A percentile compares a stretch with the other conserved stretches of the same genome.
Conservation (phyloP, 352 stramenopile genomes). For the Pseudoperonospora humuli region DNA sequence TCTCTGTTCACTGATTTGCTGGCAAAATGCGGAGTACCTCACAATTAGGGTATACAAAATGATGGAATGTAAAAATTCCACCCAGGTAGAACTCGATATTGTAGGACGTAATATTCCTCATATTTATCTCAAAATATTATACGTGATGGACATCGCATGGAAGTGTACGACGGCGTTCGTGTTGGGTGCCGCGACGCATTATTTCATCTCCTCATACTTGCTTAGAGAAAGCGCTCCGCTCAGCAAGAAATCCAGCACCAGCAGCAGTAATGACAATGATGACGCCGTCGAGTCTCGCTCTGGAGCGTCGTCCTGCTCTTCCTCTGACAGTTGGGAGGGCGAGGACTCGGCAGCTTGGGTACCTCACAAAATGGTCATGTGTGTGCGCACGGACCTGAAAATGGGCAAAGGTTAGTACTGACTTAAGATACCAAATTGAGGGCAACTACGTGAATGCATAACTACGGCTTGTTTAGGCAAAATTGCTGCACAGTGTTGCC, state of each 20-base stretch:
- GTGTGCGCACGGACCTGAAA: constrained; percentile 90
- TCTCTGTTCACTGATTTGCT: neutral
- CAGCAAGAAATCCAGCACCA: neutral
- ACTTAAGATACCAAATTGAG: too few relatives aligned
- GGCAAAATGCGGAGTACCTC: neutral
- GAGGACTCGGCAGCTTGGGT: constrained; percentile 47
- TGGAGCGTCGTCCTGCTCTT: constrained; percentile 13
- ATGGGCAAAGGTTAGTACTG: constrained; percentile 95
- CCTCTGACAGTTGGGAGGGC: constrained; percentile 59
- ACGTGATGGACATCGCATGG: constrained; percentile 62
- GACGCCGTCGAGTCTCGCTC: constrained; percentile 2
- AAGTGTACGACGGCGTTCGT: constrained; percentile 74
- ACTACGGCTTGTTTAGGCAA: constrained; percentile 64
- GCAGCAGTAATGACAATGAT: constrained; percentile 7
- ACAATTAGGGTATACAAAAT: too few relatives aligned
- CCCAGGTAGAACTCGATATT: too few relatives aligned
- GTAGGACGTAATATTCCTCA: too few relatives aligned
- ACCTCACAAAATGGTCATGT: constrained; percentile 93
- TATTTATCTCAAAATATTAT: too few relatives aligned
- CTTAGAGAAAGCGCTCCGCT: constrained; percentile 7
- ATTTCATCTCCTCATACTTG: constrained; percentile 37
- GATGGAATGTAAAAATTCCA: too few relatives aligned
- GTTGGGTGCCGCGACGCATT: constrained; percentile 60
- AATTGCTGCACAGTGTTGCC: constrained; percentile 81
- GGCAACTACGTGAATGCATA: too few relatives aligned